Percentiles rank a stretch among this genome's conserved stretches.
phyloP scores from a whole-genome alignment of 1,284 basidiomycete species.

The Cystobasidium slooffiae region DNA sequence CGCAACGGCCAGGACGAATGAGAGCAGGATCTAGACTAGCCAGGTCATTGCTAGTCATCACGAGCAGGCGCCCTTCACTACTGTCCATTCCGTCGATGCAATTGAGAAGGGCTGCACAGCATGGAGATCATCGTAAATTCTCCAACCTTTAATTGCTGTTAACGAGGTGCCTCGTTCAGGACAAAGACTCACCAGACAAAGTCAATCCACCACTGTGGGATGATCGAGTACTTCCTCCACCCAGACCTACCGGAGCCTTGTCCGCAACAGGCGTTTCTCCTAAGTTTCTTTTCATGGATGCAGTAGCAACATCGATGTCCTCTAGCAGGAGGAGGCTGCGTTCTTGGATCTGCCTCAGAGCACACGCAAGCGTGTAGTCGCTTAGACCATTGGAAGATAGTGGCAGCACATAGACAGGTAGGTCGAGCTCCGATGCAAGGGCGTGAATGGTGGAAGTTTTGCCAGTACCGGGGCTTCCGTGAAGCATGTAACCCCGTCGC shows the following conservation, averaged over 20 bases:
- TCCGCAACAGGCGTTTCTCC: background rate
- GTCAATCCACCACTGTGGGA: background rate
- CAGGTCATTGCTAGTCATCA: slow-evolving; percentile 76
- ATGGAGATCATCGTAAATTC: background rate
- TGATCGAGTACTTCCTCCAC: background rate
- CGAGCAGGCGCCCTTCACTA: background rate
- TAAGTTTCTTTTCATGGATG: background rate
- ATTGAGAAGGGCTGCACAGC: slow-evolving; percentile 17
- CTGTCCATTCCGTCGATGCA: slow-evolving; percentile 10
- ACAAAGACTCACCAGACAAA: background rate
- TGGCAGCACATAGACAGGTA: slow-evolving; percentile 63
- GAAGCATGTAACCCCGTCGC: slow-evolving; percentile 72
- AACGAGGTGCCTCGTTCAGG: background rate
- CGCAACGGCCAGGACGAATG: slow-evolving; percentile 61
- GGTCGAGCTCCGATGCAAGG: slow-evolving; percentile 71
- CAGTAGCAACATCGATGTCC: slow-evolving; percentile 15
- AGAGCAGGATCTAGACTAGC: slow-evolving; percentile 70
- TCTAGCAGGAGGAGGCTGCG: slow-evolving; percentile 6
- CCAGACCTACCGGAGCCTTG: background rate
- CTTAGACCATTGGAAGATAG: slow-evolving; percentile 3
- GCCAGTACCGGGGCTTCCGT: slow-evolving; percentile 69
- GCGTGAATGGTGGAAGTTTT: slow-evolving; percentile 77
- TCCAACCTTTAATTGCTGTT: background rate
- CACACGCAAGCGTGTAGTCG: background rate
- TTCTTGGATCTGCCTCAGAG: background rate